Percentiles rank a stretch among this genome's conserved stretches.
Evolutionary conservation across 2,329 filamentous ascomycete species (phyloP).

Genomic region (Penicillium oxalicum): DNA sequence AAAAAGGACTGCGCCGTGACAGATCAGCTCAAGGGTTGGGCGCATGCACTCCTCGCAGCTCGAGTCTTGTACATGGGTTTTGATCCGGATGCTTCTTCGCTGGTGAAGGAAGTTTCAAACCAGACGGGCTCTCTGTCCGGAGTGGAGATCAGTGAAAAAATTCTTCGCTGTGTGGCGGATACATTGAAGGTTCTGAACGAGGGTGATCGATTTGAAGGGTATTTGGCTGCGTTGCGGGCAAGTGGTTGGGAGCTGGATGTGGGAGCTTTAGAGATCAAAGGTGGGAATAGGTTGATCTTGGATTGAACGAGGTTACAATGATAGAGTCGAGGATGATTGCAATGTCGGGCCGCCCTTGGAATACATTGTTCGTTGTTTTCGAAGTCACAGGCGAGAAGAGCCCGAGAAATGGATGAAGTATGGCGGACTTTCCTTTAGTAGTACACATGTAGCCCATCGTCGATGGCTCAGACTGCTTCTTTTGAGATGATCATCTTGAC

Average conservation of each 20-base stretch:
- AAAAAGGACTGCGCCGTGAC: constrained; percentile 51
- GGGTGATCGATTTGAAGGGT: constrained; percentile 40
- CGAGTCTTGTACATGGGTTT: constrained; percentile 13
- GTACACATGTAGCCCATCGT: too few species aligned
- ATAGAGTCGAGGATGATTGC: background rate
- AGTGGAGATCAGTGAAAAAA: background rate
- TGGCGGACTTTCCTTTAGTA: too few species aligned
- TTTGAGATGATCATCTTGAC: too few species aligned
- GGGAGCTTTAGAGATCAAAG: constrained; percentile 60
- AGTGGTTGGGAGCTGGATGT: constrained; percentile 62
- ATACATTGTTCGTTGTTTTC: too few species aligned
- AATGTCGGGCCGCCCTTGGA: background rate
- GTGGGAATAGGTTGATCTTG: constrained; percentile 39
- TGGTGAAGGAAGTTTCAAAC: background rate
- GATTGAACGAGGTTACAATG: background rate
- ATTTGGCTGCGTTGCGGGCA: constrained; percentile 38
- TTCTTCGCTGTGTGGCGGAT: constrained; percentile 31
- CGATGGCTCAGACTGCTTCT: too few species aligned
- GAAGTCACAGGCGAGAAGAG: too few species aligned
- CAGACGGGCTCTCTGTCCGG: background rate
- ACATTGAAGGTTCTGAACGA: constrained; percentile 40
- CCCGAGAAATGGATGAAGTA: too few species aligned
- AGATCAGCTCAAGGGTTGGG: constrained; percentile 57
- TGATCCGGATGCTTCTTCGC: too few species aligned
- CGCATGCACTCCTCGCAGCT: constrained; percentile 52